Conservation (phyloP, 2,329 filamentous ascomycete species). For the Colletotrichum chlorophyti region DNA sequence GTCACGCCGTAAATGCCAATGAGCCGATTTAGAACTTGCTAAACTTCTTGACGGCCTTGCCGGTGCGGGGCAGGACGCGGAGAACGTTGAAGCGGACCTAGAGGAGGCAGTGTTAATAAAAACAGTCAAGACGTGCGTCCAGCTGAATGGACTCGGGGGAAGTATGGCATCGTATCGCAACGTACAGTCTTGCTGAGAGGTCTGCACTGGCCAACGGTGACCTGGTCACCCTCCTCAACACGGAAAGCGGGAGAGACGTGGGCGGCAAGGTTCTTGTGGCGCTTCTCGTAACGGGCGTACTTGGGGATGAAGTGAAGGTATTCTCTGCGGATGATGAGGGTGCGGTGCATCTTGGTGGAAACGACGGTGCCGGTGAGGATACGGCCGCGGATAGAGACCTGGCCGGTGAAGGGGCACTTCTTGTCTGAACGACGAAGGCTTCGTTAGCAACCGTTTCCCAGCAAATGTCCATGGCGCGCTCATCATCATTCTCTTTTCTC, state of each 20-base stretch:
- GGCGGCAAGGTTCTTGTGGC: constrained; percentile 99
- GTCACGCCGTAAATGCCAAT: constrained; percentile 63
- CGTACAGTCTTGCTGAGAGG: constrained; percentile 99
- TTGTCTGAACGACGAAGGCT: constrained; percentile 75
- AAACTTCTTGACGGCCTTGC: constrained; percentile 98
- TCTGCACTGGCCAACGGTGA: constrained; percentile 99
- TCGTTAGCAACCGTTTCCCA: constrained; percentile 18
- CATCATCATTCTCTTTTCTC: not conserved
- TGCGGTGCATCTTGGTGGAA: constrained; percentile 99
- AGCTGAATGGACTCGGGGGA: too few species aligned
- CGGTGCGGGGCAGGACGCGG: constrained; percentile 95
- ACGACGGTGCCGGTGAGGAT: constrained; percentile 99
- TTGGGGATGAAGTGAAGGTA: constrained; percentile 99
- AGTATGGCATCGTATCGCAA: constrained; percentile 38
- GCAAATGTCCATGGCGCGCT: too few species aligned
- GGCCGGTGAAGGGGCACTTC: constrained; percentile 99
- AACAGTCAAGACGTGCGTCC: too few species aligned
- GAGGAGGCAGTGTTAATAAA: constrained; percentile 21
- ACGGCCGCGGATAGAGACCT: constrained; percentile 99
- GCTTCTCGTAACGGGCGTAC: constrained; percentile 99
- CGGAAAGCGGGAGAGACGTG: constrained; percentile 99
- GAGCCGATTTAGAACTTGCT: constrained; percentile 86
- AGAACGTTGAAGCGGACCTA: constrained; percentile 99
- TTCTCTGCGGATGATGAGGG: constrained; percentile 98
- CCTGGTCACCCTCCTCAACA: constrained; percentile 99